These are phyloP conservation scores for Elsinoe fawcettii DNA, from an alignment of 2,329 filamentous ascomycete species.

Conservation along the genomic window DNA sequence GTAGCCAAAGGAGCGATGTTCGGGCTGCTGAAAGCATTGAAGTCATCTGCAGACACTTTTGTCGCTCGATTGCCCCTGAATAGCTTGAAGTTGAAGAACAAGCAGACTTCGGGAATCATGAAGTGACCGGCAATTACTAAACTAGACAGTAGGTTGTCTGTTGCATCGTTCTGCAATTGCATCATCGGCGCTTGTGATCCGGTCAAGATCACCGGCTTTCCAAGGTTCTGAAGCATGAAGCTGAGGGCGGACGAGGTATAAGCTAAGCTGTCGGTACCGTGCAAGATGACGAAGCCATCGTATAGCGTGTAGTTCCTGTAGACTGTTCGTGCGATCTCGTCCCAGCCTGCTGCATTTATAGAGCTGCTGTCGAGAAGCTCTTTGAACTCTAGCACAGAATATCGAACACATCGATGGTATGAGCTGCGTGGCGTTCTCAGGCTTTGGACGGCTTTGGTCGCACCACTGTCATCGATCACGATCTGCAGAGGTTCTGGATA, in stretches of 20 bases:
- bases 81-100: slow-evolving; percentile 88
- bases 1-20: slow-evolving; percentile 75
- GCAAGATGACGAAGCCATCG: slow-evolving; percentile 83
- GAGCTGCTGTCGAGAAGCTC: slow-evolving; percentile 83
- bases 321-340: slow-evolving; percentile 71
- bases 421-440: slow-evolving; percentile 72
- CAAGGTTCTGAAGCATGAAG: slow-evolving; percentile 86
- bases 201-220: slow-evolving; percentile 84
- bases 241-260: slow-evolving; percentile 86
- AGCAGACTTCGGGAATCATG: slow-evolving; percentile 83
- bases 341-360: slow-evolving; percentile 80
- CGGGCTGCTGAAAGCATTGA: slow-evolving; percentile 82
- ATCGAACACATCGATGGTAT: slow-evolving; percentile 74
- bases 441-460: slow-evolving; percentile 52
- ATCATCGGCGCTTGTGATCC: slow-evolving; percentile 68
- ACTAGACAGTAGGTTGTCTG: slow-evolving; percentile 81
- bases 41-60: slow-evolving; percentile 79
- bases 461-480: slow-evolving; percentile 43
- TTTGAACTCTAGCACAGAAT: slow-evolving; percentile 75
- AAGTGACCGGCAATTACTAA: slow-evolving; percentile 88
- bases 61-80: slow-evolving; percentile 83
- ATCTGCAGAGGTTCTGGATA: slow-evolving; percentile 49
- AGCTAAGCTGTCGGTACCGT: slow-evolving; percentile 79
- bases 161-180: slow-evolving; percentile 81
- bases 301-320: slow-evolving; percentile 79